Percentiles rank a stretch among this genome's conserved stretches.
Conservation (phyloP, 805 yeast genomes). For the Priceomyces melissophilus region DNA sequence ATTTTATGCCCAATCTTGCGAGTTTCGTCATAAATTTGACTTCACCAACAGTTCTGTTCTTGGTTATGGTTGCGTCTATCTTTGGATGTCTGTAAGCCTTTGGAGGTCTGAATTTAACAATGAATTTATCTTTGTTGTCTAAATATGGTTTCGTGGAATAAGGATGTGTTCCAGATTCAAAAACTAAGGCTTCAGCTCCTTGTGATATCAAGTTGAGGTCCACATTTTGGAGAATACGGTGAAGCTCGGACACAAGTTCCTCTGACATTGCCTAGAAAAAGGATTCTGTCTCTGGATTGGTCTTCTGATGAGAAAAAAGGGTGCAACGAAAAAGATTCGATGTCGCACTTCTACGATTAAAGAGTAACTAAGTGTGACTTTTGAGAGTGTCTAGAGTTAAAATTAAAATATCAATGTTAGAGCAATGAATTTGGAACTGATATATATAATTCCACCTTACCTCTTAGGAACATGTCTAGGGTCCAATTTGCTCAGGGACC, state of each 20-base stretch:
- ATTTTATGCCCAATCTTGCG: conserved; percentile 52
- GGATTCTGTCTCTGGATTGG: too few species aligned
- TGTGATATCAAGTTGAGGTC: conserved; percentile 63
- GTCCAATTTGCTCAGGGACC: conserved; percentile 23
- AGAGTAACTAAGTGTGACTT: too few species aligned
- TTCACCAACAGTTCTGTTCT: conserved; percentile 79
- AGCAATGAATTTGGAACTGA: conserved; percentile 10
- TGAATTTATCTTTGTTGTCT: conserved; percentile 36
- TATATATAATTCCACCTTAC: conserved; percentile 42
- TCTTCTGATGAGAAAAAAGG: too few species aligned
- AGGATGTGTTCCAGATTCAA: conserved; percentile 62
- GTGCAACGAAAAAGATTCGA: too few species aligned
- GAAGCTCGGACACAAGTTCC: conserved; percentile 42
- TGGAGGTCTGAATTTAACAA: conserved; percentile 82
- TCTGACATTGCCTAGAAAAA: conserved; percentile 47
- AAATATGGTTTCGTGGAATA: conserved; percentile 38
- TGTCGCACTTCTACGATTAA: too few species aligned
- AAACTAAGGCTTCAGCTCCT: conserved; percentile 89
- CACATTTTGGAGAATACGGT: conserved; percentile 43
- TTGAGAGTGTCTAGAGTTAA: too few species aligned
- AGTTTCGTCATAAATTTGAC: conserved; percentile 69
- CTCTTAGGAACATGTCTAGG: conserved; percentile 37
- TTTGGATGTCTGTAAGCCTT: conserved; percentile 88
- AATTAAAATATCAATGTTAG: too few species aligned
- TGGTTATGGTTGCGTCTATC: conserved; percentile 73